Evolutionary conservation across 2,329 filamentous ascomycete genomes (phyloP), one percentile per base, ranked within the genome.

Genomic region (Phoma herbarum): DNA sequence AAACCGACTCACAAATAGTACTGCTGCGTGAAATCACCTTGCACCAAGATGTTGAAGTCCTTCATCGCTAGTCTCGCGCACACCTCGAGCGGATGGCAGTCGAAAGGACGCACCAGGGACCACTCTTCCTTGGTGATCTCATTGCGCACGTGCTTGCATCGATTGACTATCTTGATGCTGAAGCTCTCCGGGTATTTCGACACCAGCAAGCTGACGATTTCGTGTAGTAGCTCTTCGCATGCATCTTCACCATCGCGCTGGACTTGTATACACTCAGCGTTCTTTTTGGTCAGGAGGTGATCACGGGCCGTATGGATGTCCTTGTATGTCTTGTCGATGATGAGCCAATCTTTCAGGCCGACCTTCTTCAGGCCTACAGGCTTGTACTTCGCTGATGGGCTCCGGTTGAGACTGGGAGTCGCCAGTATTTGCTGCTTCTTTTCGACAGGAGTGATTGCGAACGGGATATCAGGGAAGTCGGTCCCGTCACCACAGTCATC

Each of bases 31-130:
- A 78, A 78, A 12, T 79, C 77, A 46, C 76, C 66, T 61, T 78
- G 78, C 58, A 80, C 73, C 35, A 85, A 62, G 35, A 86, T 75
- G 48, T 79, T 83, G 56, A 85, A 77, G 59, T 85, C 83, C 65
- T 85, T 83, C 78, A 81, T 81, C 1, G 79, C 78, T 18, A 85
- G 69, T 46, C 82, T 75, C 0, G 82, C 82, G 10, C 80, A 81
- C 14, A 81, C 71, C 58, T 84, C 83, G n/a, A 85, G 69, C 1
- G 83, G 81, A 46, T 81, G 77, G 7, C 75, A 65, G 26, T 72
- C 69, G 28, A 71, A 75, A 2, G 72, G 66, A 3, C 65, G 69
- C 1, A 75, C 74, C 31, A 83, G 70, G 0, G 68, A 60, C 59
- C 81, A 83, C 16, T 70, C 75, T 49, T 84, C 82, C 12, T 72